Conservation (phyloP, 495 filamentous ascomycete species). For the Lasiosphaeriaceae sp. region DNA sequence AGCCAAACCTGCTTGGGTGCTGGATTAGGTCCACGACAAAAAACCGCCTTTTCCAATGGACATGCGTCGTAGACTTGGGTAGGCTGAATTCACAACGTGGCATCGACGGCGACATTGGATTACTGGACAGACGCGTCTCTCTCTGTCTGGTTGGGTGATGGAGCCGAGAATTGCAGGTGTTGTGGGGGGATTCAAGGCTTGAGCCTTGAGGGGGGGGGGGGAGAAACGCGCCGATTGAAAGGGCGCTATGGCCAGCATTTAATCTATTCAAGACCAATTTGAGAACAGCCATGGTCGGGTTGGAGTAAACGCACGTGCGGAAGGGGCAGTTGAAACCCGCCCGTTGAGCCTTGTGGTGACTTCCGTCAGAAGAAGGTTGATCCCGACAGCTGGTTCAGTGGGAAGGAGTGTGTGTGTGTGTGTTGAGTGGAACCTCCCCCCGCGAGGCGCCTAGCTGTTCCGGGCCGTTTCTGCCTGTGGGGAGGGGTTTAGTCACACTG, state of each 20-base stretch:
- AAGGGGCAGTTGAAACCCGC: conserved; percentile 16
- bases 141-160: not conserved
- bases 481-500: not conserved
- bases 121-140: not conserved
- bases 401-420: too few species aligned
- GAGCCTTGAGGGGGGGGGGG: not conserved
- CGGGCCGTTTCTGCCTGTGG: not conserved
- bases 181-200: too few species aligned
- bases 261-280: conserved; percentile 28
- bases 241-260: conserved; percentile 19
- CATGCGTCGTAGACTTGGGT: not conserved
- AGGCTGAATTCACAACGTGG: conserved; percentile 16
- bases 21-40: too few species aligned
- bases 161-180: not conserved
- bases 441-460: not conserved
- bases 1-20: not conserved
- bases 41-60: not conserved
- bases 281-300: conserved; percentile 23
- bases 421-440: not conserved
- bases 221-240: not conserved
- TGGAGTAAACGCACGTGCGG: conserved; percentile 13
- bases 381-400: not conserved
- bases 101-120: not conserved
- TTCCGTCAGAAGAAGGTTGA: conserved; percentile 2
- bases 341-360: conserved; percentile 5